Evolutionary conservation across 257 asterid genomes (phyloP), one percentile per base, ranked within the genome.

Genomic region (Lycium ferocissimum): DNA sequence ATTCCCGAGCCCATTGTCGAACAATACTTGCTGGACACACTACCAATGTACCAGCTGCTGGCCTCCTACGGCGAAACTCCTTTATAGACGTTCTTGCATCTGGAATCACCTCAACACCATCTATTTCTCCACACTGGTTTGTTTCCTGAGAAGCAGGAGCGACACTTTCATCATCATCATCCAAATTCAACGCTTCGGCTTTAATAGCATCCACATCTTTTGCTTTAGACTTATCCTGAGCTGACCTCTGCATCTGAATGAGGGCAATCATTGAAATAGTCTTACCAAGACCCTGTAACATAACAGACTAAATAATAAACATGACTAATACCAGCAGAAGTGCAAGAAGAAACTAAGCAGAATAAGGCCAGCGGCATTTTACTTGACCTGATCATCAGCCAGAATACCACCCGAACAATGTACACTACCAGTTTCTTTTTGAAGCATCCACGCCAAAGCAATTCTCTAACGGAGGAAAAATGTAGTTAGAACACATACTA

Each of bases 11-110:
- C 99, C 99, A 97, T 87, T 97, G 99, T 67, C 98, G 94, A 88
- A 97, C 92, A 91, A 97, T 96, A 92, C 98, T 97, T 80, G 99
- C 99, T 38, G 99, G 99, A 88, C 99, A 97, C 81, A 97, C 98
- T 61, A 97, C 93, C 90, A 97, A 90, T 69, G 99, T 95, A 54
- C 99, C 98, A 63, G 96, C 99, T 43, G 91, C 92, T 7, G 98
- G 98, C 91, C 95, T 93, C 92, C 86, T 91, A 86, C 94, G 90
- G 51, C 85, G 91, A 83, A 92, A 92, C 80, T 89, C 89, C 82
- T 80, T 89, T 40, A 84, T 75, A 84, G 93, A 84, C 80, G 86
- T 89, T 89, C 93, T 94, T 1, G 78, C 87, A 86, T 89, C 88
- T 58, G 97, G 91, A 87, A 93, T 87, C 59, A 91, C 85, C 66